Base-by-base conservation (phyloP, 2,329 filamentous ascomycete species). In the Aspergillus thermomutatus region DNA sequence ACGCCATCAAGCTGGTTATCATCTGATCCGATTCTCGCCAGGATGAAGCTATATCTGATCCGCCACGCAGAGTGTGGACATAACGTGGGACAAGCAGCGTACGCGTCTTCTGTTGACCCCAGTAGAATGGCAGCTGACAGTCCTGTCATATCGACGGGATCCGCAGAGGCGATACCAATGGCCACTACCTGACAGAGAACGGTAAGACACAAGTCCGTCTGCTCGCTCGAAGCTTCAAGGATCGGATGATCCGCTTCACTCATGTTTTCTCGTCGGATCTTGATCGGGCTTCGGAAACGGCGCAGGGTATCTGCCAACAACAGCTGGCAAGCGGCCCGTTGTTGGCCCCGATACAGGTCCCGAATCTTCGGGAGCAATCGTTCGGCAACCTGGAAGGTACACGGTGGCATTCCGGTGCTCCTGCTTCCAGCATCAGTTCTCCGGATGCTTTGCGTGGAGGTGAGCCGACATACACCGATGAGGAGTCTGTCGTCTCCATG, bases 21-120 rank as follows among this genome's bases (percentile, higher is more conserved):
- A 50, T 27, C 25, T 40, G 28, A 23, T 14, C 21, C 3, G 17
- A 31, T 10, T 26, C 8, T 10, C 37, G 17, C 50, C 53, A 64
- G 53, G 37, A 84, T 88, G 83, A 82, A 81, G 69, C 75, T 96
- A 54, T 85, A 92, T 66, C 81, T 96, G 66, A 85, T 95, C 68
- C 87, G 92, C 56, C 92, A 96, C 79, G 91, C 88, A 70, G 91
- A 96, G 77, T 93, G 91, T 11, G 89, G 94, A 64, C 90, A 96
- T 77, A 96, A 96, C 72, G 88, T 94, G 58, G 61, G 64, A 88
- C 88, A 52, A 82, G 63, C 66, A 64, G 60, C 61, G 66, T 62
- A 65, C 56, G 52, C 56, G 51, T 52, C 37, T 49, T 47, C 34
- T 48, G 23, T 40, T 43, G 17, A 23, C 37, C 6, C 7, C 40